Evolutionary conservation across 345 rosid species (phyloP), one percentile per base, ranked within the genome.

Genomic region (Stellera chamaejasme): DNA sequence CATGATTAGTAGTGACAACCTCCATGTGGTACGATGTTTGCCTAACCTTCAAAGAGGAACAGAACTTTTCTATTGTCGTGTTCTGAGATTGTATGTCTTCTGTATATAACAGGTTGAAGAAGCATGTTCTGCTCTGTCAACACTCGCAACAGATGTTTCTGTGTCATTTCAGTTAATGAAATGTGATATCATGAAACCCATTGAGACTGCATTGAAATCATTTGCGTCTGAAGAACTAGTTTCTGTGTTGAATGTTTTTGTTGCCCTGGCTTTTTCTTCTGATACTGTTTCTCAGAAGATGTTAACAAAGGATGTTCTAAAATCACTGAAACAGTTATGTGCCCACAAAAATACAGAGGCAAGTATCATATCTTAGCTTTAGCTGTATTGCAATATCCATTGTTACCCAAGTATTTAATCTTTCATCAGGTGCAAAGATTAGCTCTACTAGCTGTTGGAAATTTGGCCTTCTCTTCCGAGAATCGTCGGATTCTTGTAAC

Each of bases 181-280:
- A 78, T 93, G 96, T 53, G 99, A 93, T 66, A 85, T 90, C 57
- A 87, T 93, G 99, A 83, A 89, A 75, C 97, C 94, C 49, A 82
- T 82, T 72, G 95, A 87, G 77, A 75, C 80, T n/a, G 97, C 85
- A 43, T 64, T 90, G 67, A 93, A 79, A 75, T 89, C 93, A 28
- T 67, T 71, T 64, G 70, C 77, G 55, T 80, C 78, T 13, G 95
- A 87, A 54, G 97, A 85, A 77, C 82, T 93, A 52, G 79, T 83
- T 41, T 85, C 99, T 55, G 97, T 93, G 55, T 70, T 93, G 75
- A 90, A 87, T 75, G 99, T 93, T 49, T 85, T 89, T 59, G 85
- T 77, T 19, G 81, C 83, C 67, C 76, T 93, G 80, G 94, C 97
- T 58, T 87, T 93, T 68, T 70, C 77, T 51, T 93, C 92, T 61